phyloP scores from a whole-genome alignment of 305 asterid species.

The Monarda citriodora region DNA sequence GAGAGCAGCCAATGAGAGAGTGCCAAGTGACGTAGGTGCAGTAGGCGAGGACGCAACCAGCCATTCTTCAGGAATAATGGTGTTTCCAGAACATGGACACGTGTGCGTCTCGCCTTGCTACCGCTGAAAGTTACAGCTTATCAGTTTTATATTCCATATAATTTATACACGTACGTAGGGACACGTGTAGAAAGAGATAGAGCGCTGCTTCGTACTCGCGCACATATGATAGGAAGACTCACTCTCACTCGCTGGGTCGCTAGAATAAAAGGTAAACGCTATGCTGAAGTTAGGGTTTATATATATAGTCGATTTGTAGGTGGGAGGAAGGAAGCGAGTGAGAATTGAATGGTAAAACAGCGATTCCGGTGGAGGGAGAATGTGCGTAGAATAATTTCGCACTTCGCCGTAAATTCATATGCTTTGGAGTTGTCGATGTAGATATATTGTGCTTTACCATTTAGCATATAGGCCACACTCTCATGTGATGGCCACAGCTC shows the following conservation, averaged over 20 bases:
- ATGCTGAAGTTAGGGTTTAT: not conserved
- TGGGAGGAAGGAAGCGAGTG: not conserved
- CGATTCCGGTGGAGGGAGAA: too few species aligned
- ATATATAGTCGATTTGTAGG: not conserved
- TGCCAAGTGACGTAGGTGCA: slow-evolving; percentile 23
- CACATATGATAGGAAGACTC: not conserved
- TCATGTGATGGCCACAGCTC: too few species aligned
- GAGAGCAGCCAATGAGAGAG: slow-evolving; percentile 17
- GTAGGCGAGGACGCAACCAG: slow-evolving; percentile 20
- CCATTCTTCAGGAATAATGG: slow-evolving; percentile 24
- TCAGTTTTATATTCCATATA: slow-evolving; percentile 12
- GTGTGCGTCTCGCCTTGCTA: slow-evolving; percentile 23
- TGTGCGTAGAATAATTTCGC: too few species aligned
- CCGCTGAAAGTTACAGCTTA: slow-evolving; percentile 17
- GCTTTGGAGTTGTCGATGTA: too few species aligned
- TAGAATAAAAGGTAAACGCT: not conserved
- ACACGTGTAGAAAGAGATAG: not conserved
- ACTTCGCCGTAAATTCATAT: too few species aligned
- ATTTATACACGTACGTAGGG: not conserved
- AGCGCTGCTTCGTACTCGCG: not conserved
- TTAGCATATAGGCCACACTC: too few species aligned
- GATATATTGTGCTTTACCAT: not conserved
- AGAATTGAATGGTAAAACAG: too few species aligned
- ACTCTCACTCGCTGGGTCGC: not conserved
- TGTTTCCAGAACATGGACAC: slow-evolving; percentile 39